A percentile compares a stretch with the other conserved stretches of the same genome.
These are phyloP conservation scores for apple (Malus domestica) DNA, from an alignment of 306 rosid genomes.

Conservation along the genomic window DNA sequence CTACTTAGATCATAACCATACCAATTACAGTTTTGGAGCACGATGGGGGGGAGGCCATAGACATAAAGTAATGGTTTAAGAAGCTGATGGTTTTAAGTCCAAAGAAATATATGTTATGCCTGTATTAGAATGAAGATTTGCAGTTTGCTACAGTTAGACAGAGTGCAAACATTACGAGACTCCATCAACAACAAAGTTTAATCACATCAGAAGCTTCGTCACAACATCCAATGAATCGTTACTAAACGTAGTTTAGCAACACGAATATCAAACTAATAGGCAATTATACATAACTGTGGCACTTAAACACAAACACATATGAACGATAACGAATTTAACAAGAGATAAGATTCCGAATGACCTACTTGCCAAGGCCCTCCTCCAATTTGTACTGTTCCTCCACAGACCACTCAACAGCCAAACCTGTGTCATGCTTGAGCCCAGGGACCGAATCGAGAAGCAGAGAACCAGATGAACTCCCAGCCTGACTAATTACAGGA, in stretches of 20 bases:
- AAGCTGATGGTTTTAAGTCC: background rate
- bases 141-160: background rate
- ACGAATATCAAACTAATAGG: background rate
- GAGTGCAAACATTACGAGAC: background rate
- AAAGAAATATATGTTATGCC: background rate
- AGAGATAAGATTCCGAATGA: conserved; percentile 16
- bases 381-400: conserved; percentile 86
- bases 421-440: conserved; percentile 80
- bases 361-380: conserved; percentile 77
- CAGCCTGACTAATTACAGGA: conserved; percentile 55
- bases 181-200: background rate
- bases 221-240: background rate
- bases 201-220: background rate
- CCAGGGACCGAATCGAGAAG: conserved; percentile 83
- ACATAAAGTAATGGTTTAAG: background rate
- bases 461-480: conserved; percentile 49
- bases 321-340: background rate
- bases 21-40: background rate
- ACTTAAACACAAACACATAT: background rate
- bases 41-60: background rate
- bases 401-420: conserved; percentile 96
- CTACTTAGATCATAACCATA: background rate
- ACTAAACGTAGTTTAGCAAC: background rate
- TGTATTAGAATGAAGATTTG: background rate
- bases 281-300: background rate